phyloP scores from a whole-genome alignment of 225 moss, liverwort and hornwort genomes.

The Physcomitrellopsis africana region DNA sequence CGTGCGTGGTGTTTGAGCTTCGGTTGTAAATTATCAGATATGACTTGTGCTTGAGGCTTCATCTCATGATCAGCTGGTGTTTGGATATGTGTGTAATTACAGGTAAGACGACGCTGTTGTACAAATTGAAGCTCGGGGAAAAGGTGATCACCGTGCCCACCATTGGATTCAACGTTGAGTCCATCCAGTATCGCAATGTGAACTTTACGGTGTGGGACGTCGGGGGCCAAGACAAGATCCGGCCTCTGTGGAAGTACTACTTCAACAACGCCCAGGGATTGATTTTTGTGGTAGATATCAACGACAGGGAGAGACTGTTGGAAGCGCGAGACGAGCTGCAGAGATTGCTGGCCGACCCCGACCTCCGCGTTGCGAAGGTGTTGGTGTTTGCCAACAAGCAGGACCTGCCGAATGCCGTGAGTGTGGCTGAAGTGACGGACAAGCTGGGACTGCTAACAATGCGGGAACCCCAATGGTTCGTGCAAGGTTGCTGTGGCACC shows the following conservation, averaged over 20 bases:
- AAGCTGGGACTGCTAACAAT: conserved; percentile 40
- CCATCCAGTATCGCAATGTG: conserved; percentile 54
- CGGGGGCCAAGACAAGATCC: conserved; percentile 60
- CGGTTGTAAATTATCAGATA: no score
- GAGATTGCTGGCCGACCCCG: conserved; percentile 26
- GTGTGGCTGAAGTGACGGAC: conserved; percentile 44
- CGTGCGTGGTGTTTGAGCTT: neutral
- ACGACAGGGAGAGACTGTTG: conserved; percentile 31
- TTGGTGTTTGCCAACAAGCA: conserved; percentile 65
- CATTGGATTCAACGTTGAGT: conserved; percentile 60
- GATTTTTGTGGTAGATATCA: conserved; percentile 54
- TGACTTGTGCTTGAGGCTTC: neutral
- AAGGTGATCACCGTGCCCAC: conserved; percentile 53
- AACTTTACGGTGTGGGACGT: conserved; percentile 62
- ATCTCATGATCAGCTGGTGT: neutral
- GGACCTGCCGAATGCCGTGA: conserved; percentile 47
- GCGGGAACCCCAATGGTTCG: conserved; percentile 46
- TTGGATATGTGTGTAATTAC: neutral
- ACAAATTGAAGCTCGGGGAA: conserved; percentile 47
- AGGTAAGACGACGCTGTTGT: conserved; percentile 37
- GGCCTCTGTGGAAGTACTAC: conserved; percentile 52
- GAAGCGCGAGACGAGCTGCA: conserved; percentile 56
- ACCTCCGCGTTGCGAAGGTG: conserved; percentile 31
- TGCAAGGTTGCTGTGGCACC: conserved; percentile 54
- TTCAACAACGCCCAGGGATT: conserved; percentile 47